These are phyloP conservation scores for Apiotrichum akiyoshidainum DNA, from an alignment of 1,284 basidiomycete genomes.

Conservation along the genomic window DNA sequence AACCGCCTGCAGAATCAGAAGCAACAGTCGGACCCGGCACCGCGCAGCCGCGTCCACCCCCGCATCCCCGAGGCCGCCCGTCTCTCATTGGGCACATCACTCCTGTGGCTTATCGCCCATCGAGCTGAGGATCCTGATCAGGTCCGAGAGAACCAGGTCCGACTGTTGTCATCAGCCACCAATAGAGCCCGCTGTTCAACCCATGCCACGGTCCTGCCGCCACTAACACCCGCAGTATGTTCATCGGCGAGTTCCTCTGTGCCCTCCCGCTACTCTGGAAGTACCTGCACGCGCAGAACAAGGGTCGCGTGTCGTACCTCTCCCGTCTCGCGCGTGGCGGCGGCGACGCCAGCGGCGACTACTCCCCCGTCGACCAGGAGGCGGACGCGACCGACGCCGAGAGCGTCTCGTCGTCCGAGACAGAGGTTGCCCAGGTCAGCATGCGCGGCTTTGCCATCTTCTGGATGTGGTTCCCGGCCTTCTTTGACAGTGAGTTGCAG, in stretches of 20 bases:
- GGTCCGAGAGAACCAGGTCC: no score
- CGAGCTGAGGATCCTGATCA: no score
- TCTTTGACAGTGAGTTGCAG: constrained; percentile 48
- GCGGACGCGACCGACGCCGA: constrained; percentile 18
- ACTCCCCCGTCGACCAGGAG: constrained; percentile 24
- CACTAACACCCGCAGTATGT: constrained; percentile 45
- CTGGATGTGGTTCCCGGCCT: constrained; percentile 50
- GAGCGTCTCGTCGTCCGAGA: constrained; percentile 7
- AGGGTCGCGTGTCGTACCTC: constrained; percentile 12
- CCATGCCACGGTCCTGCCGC: not conserved
- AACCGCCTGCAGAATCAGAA: no score
- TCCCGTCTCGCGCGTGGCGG: constrained; percentile 15
- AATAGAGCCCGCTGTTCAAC: constrained; percentile 22
- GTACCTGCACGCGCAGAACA: constrained; percentile 7
- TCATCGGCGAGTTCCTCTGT: constrained; percentile 88
- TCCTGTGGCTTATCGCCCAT: no score
- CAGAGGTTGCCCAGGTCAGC: constrained; percentile 6
- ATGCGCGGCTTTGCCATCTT: constrained; percentile 40
- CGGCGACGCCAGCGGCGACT: not conserved
- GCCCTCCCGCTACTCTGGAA: constrained; percentile 76
- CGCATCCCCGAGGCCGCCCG: no score
- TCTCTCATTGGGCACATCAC: no score
- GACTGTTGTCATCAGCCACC: constrained; percentile 15
- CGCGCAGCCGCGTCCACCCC: no score
- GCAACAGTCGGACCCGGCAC: no score